Evolutionary conservation across 2,329 filamentous ascomycete species (phyloP).

Genomic region (Exophiala alcalophila): DNA sequence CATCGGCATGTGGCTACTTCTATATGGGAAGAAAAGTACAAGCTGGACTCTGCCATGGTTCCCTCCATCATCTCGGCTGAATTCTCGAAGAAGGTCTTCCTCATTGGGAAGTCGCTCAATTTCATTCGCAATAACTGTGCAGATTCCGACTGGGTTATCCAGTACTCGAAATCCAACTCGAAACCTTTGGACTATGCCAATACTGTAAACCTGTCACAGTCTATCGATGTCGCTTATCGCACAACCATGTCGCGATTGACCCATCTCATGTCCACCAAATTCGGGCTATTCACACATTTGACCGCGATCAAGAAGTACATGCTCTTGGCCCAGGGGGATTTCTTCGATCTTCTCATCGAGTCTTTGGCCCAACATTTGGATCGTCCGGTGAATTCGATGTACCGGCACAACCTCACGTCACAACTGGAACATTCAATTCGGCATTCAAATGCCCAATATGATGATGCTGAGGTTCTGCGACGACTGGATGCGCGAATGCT

Average conservation of each 20-base stretch:
- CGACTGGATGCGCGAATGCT: constrained; percentile 97
- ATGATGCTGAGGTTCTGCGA: constrained; percentile 84
- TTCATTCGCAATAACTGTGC: constrained; percentile 96
- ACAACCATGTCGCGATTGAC: constrained; percentile 95
- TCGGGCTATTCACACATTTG: constrained; percentile 89
- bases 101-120: constrained; percentile 96
- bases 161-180: constrained; percentile 87
- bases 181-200: constrained; percentile 93
- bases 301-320: constrained; percentile 92
- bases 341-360: constrained; percentile 95
- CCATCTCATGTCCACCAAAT: constrained; percentile 89
- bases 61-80: constrained; percentile 90
- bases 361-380: constrained; percentile 90
- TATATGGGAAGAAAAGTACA: constrained; percentile 98
- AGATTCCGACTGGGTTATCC: constrained; percentile 92
- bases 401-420: constrained; percentile 93
- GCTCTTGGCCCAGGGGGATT: constrained; percentile 90
- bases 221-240: constrained; percentile 96
- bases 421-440: constrained; percentile 96
- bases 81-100: constrained; percentile 92
- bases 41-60: constrained; percentile 78
- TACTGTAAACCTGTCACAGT: constrained; percentile 74
- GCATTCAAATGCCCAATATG: constrained; percentile 94
- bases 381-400: constrained; percentile 92
- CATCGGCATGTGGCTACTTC: constrained; percentile 64